phyloP scores from a whole-genome alignment of 805 yeast species.

The Sungouiozyma ichnusensis region DNA sequence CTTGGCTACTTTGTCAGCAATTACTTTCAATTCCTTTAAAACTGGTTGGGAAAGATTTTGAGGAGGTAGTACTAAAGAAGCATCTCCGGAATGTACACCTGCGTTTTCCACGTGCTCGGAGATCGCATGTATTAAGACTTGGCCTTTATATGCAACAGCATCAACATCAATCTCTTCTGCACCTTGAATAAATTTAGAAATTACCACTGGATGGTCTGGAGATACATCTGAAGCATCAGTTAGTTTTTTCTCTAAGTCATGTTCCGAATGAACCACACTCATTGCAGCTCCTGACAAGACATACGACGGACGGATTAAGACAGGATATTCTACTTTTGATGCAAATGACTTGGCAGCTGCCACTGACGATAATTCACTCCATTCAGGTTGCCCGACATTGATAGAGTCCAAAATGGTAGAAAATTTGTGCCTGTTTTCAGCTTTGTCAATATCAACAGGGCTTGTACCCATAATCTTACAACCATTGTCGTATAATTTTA shows the following conservation, averaged over 20 bases:
- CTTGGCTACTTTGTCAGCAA: conserved; percentile 84
- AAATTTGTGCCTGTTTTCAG: conserved; percentile 97
- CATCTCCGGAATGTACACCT: conserved; percentile 98
- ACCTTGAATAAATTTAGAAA: conserved; percentile 88
- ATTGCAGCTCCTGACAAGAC: conserved; percentile 98
- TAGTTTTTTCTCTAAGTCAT: conserved; percentile 73
- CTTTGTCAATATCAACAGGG: conserved; percentile 91
- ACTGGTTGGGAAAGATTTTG: conserved; percentile 58
- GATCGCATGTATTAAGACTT: conserved; percentile 85
- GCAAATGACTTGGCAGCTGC: conserved; percentile 83
- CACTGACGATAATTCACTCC: conserved; percentile 89
- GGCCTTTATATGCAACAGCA: conserved; percentile 87
- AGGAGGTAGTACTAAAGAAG: conserved; percentile 90
- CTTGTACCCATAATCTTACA: conserved; percentile 88
- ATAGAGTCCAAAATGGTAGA: conserved; percentile 88
- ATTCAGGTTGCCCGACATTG: conserved; percentile 90
- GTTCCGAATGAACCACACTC: conserved; percentile 77
- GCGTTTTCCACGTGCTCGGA: conserved; percentile 98
- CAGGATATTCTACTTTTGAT: conserved; percentile 82
- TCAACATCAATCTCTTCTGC: conserved; percentile 97
- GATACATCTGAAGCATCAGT: conserved; percentile 86
- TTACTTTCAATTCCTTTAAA: conserved; percentile 66
- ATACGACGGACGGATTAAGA: conserved; percentile 92
- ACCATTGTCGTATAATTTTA: conserved; percentile 65
- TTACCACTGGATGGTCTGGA: conserved; percentile 94